Evolutionary conservation across 2,329 filamentous ascomycete species (phyloP), one percentile per base, ranked within the genome.

Genomic region (Aulographum hederae): DNA sequence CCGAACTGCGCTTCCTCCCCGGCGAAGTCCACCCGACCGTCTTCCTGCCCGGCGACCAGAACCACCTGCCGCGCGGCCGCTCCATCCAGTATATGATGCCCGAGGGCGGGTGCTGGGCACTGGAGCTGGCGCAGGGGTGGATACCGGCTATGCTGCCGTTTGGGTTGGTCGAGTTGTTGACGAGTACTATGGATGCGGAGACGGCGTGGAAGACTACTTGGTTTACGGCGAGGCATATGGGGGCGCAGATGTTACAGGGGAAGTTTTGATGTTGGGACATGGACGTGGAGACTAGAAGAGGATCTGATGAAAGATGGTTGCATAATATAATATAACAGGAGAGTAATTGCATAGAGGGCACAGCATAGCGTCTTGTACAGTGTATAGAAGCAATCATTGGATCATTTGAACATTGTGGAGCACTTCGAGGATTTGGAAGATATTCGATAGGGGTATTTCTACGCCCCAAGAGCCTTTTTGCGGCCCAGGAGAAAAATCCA

Each of bases 141-240:
- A 91, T 93, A 54, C 84, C 84, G 29, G 78, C 78, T 35, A 92
- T 93, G 84, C 61, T 93, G 32, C 78, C 78, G 53, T 92, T 92
- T 53, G 84, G 84, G 37, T 86, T 77, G 52, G 78, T 81, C 39
- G 84, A 92, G 54, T 73, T 69, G 29, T 64, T 92, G 36, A 70
- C 65, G 33, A 84, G 75, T 54, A 92, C 82, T 4, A 61, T 92
- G 41, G 84, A 92, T 54, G 68, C 91, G 49, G 71, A 69, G n/a
- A 92, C 82, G 2, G 54, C 92, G 46, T 89, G 78, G 77, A 67
- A 67, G 45, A 92, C 78, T n/a, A 69, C 69, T 20, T 62, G 58
- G 40, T 64, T 86, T 37, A 91, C 82, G 2, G 82, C 61, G 2
- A 59, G 71, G 35, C 69, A 84, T 63, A 92, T 89, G 72, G 57